Evolutionary conservation across 768 basidiomycete genomes (phyloP).

Genomic region (Boletus rubroflammeus): DNA sequence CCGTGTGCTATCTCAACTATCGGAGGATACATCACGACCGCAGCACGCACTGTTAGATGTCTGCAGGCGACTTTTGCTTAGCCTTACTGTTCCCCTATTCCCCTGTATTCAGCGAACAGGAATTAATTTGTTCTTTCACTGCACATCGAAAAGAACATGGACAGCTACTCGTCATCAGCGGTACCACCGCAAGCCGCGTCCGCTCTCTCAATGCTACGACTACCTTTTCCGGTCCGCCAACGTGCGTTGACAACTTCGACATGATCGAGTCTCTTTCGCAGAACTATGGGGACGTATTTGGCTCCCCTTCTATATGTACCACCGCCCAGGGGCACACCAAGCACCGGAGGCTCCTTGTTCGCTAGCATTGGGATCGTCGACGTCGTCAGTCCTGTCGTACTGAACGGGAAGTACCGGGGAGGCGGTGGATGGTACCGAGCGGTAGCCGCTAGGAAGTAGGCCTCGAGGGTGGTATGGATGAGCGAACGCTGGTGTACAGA

Average conservation of each 20-base stretch:
- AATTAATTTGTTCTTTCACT: slow-evolving; percentile 11
- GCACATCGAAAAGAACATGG: background rate
- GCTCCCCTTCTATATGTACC: slow-evolving; percentile 57
- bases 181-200: slow-evolving; percentile 1
- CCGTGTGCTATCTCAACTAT: background rate
- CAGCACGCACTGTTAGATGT: slow-evolving; percentile 6
- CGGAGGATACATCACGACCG: slow-evolving; percentile 2
- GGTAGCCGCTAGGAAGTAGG: slow-evolving; percentile 61
- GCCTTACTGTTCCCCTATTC: slow-evolving; percentile 7
- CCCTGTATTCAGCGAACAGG: slow-evolving; percentile 11
- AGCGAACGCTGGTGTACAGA: slow-evolving; percentile 56
- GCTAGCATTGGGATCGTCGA: slow-evolving; percentile 16
- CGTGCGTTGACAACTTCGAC: slow-evolving; percentile 74
- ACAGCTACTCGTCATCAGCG: slow-evolving; percentile 5
- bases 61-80: slow-evolving; percentile 17
- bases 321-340: slow-evolving; percentile 68
- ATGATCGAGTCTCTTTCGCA: slow-evolving; percentile 63
- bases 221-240: slow-evolving; percentile 69
- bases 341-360: slow-evolving; percentile 22
- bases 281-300: slow-evolving; percentile 66
- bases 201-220: slow-evolving; percentile 39
- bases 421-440: slow-evolving; percentile 47
- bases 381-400: slow-evolving; percentile 19
- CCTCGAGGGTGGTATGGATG: slow-evolving; percentile 59
- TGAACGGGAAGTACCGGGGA: slow-evolving; percentile 36